These are phyloP conservation scores for Pichia sp. DNA, from an alignment of 1,139 yeast genomes.

Conservation along the genomic window DNA sequence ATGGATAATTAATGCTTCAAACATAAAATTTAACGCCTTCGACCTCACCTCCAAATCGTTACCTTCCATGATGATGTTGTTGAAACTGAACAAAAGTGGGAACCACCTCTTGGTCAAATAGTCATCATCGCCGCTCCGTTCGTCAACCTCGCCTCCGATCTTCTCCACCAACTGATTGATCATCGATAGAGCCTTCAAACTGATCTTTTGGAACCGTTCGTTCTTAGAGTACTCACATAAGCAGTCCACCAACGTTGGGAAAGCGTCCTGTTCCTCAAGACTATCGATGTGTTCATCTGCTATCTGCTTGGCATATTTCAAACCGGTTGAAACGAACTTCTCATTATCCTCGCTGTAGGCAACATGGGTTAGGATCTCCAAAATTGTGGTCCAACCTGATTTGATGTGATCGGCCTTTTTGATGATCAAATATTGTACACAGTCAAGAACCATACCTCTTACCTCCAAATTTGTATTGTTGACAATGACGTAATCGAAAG, in stretches of 20 bases:
- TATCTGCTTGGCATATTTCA: slow-evolving; percentile 59
- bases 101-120: slow-evolving; percentile 57
- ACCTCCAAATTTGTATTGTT: slow-evolving; percentile 69
- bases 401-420: slow-evolving; percentile 71
- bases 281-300: slow-evolving; percentile 59
- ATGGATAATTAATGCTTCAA: slow-evolving; percentile 73
- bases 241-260: slow-evolving; percentile 69
- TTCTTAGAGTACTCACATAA: slow-evolving; percentile 82
- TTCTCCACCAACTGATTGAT: slow-evolving; percentile 60
- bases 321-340: slow-evolving; percentile 58
- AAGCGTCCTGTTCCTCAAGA: slow-evolving; percentile 71
- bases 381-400: slow-evolving; percentile 94
- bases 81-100: slow-evolving; percentile 80
- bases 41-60: slow-evolving; percentile 94
- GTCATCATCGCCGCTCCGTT: slow-evolving; percentile 33
- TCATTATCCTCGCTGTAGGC: slow-evolving; percentile 51
- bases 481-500: slow-evolving; percentile 75
- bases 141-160: slow-evolving; percentile 41
- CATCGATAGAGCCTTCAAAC: slow-evolving; percentile 78
- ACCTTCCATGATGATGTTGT: slow-evolving; percentile 87
- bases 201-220: slow-evolving; percentile 72
- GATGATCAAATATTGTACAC: slow-evolving; percentile 79
- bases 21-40: slow-evolving; percentile 75
- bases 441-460: slow-evolving; percentile 86
- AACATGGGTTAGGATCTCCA: slow-evolving; percentile 68